Percentiles rank a stretch among this genome's conserved stretches.
Conservation (phyloP, 2,329 filamentous ascomycete species). For the Zymoseptoria passerinii region DNA sequence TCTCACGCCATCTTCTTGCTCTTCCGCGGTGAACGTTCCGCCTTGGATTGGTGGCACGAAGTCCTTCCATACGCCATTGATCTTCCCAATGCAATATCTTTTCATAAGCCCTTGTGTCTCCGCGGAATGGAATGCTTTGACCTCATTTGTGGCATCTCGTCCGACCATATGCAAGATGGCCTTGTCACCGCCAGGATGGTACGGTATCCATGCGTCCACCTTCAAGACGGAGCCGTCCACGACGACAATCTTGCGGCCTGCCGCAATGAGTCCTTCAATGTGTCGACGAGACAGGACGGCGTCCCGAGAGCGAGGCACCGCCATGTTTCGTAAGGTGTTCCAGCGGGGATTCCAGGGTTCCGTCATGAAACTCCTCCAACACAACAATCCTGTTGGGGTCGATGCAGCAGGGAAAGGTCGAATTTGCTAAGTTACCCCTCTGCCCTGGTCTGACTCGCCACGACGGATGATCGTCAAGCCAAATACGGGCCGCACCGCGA, state of each 20-base stretch:
- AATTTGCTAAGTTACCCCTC: background rate
- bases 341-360: background rate
- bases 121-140: conserved; percentile 83
- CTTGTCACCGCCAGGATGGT: conserved; percentile 86
- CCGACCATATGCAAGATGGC: conserved; percentile 82
- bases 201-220: conserved; percentile 78
- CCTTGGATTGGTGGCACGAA: conserved; percentile 89
- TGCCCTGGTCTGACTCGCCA: too few relatives aligned
- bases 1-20: conserved; percentile 26
- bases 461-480: too few relatives aligned
- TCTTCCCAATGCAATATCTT: conserved; percentile 71
- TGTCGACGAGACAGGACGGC: conserved; percentile 22
- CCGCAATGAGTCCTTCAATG: conserved; percentile 74
- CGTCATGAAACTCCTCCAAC: background rate
- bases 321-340: background rate
- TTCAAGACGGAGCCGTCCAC: conserved; percentile 74
- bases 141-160: conserved; percentile 70
- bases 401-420: background rate
- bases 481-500: too few relatives aligned
- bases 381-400: background rate
- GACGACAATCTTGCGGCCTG: conserved; percentile 71
- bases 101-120: conserved; percentile 70
- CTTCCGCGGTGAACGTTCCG: conserved; percentile 59
- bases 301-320: conserved; percentile 12
- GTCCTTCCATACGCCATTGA: conserved; percentile 77